These are phyloP conservation scores for Mollisia scopiformis DNA, from an alignment of 2,329 filamentous ascomycete species.

Conservation along the genomic window DNA sequence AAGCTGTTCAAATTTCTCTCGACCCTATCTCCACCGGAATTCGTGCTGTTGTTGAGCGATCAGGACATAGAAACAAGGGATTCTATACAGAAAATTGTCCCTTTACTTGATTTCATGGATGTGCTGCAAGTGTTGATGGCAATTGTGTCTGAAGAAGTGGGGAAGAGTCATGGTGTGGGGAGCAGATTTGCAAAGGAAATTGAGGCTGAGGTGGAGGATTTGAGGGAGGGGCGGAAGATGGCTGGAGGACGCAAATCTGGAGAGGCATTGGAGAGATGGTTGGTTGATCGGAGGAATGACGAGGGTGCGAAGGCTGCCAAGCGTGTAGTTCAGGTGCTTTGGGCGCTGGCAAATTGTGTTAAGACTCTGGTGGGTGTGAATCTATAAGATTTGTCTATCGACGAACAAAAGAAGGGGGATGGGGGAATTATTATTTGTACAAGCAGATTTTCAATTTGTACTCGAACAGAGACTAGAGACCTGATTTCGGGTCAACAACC, in stretches of 20 bases:
- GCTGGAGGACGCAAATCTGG: conserved; percentile 44
- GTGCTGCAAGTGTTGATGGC: conserved; percentile 56
- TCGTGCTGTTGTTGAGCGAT: background rate
- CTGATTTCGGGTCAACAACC: no score
- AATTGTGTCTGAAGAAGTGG: conserved; percentile 48
- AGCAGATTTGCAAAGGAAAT: conserved; percentile 51
- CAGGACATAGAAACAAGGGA: background rate
- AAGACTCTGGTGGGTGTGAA: background rate
- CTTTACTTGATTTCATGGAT: conserved; percentile 53
- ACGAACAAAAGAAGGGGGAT: no score
- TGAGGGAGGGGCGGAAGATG: conserved; percentile 55
- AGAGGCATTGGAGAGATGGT: conserved; percentile 17
- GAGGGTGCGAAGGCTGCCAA: conserved; percentile 15
- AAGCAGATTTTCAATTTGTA: no score
- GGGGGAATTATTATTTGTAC: background rate
- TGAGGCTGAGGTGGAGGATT: conserved; percentile 49
- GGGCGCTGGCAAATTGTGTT: background rate
- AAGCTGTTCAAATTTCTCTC: conserved; percentile 56
- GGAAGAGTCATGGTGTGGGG: conserved; percentile 45
- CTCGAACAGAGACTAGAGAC: no score
- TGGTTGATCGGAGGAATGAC: conserved; percentile 3
- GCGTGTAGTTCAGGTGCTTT: conserved; percentile 9
- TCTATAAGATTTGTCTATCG: background rate
- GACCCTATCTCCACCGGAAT: conserved; percentile 36
- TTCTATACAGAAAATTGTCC: conserved; percentile 35